Base-by-base conservation (phyloP, 2,329 filamentous ascomycete species). In the Sporothrix curviconia region DNA sequence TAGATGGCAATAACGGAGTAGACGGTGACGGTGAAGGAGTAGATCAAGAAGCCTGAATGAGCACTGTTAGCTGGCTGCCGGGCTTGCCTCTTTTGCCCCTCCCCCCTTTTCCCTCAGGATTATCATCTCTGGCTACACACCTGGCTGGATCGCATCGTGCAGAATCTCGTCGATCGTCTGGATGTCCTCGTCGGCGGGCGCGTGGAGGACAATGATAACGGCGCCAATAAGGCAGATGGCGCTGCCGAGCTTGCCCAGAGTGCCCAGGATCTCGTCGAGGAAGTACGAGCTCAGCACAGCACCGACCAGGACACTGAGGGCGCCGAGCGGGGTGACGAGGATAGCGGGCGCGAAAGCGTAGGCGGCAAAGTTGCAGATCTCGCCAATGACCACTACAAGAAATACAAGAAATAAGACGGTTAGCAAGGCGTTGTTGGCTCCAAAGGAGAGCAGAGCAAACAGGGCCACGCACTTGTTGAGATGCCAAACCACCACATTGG, bases 261-360 rank as follows among this genome's bases (percentile, higher is more conserved):
- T 86, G n/a, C 94, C 94, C 58, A 99, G 76, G 71, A 90, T 84
- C 72, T 99, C 94, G 56, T 90, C 82, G 61, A 99, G 77, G 70
- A 97, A 95, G 72, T 99, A 97, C 62, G 94, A 92, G 52, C 94
- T 92, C 58, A 99, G 75, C 30, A 99, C 91, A 19, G 94, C 92
- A 63, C 91, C 94, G 67, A 99, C 96, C 63, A 99, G 78, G 58
- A 99, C 95, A 69, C 90, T 94, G 61, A 99, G 80, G 57, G 94
- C 94, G 61, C 94, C 94, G 24, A 99, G 78, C 25, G 94, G 94
- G 5, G 94, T 99, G 40, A 99, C 94, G 55, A 99, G 81, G 72
- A 99, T 99, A n/a, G 94, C 95, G 40, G 94, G 94, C 64, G 94
- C 94, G 74, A 97, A 99, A 7, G 94, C 94, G 71, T 99, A 99